Evolutionary conservation across 1,284 basidiomycete genomes (phyloP).

Genomic region (Ganoderma multipileum): DNA sequence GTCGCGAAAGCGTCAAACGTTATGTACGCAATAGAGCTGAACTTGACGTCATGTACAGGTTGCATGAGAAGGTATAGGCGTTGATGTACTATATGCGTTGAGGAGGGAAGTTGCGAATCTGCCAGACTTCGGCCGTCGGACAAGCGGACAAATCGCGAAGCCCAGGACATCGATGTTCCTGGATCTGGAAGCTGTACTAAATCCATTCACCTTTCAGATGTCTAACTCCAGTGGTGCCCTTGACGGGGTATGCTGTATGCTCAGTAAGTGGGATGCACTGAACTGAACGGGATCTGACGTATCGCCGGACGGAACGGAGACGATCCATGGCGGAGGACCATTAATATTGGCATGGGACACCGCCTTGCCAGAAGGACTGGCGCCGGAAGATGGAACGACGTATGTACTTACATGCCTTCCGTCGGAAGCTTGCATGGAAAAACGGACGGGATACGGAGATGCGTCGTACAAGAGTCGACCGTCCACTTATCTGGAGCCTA

Average conservation of each 20-base stretch:
- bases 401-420: background rate
- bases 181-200: background rate
- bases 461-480: slow-evolving; percentile 11
- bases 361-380: background rate
- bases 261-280: background rate
- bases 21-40: background rate
- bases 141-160: background rate
- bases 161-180: background rate
- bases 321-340: background rate
- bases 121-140: background rate
- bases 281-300: background rate
- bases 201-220: background rate
- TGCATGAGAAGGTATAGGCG: background rate
- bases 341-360: background rate
- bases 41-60: background rate
- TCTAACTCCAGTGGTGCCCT: no score
- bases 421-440: slow-evolving; percentile 1
- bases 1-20: background rate
- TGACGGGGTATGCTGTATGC: background rate
- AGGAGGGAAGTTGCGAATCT: background rate
- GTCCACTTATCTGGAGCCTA: background rate
- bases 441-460: background rate
- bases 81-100: background rate
- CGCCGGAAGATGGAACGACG: slow-evolving; percentile 5
- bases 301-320: background rate